A percentile compares a stretch with the other conserved stretches of the same genome.
phyloP scores from a whole-genome alignment of 495 filamentous ascomycete genomes.

The Amphirosellinia nigrospora region DNA sequence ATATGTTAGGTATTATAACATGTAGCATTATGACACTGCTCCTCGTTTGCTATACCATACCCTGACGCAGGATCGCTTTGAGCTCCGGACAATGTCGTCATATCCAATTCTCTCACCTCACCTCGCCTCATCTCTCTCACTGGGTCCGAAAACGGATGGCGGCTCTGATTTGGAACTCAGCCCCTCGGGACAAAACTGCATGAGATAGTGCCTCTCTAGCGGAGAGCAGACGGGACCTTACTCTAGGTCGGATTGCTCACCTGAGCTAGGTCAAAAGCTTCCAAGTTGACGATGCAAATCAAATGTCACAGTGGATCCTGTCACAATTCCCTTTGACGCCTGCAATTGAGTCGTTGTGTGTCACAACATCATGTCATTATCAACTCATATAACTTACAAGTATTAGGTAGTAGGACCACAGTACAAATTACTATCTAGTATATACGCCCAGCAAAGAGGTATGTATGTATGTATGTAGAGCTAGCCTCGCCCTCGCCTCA shows the following conservation, averaged over 20 bases:
- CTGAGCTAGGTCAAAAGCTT: no score
- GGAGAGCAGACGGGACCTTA: no score
- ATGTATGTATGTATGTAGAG: neutral
- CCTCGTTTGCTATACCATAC: neutral
- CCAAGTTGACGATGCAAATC: neutral
- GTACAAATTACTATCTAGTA: no score
- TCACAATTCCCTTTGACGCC: neutral
- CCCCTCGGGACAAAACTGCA: neutral
- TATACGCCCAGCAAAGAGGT: neutral
- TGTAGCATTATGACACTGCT: no score
- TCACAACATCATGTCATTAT: constrained; percentile 1
- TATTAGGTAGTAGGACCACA: no score
- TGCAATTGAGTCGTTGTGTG: neutral
- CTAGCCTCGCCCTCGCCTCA: constrained; percentile 9
- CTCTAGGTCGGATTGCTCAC: no score
- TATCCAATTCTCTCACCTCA: constrained; percentile 1
- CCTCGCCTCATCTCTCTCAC: no score
- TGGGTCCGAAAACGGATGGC: constrained; percentile 9
- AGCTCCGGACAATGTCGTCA: constrained; percentile 9
- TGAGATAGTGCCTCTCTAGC: no score
- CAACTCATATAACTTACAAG: neutral
- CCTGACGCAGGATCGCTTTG: neutral
- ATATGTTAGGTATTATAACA: no score
- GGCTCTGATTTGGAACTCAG: neutral
- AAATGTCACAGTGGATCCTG: neutral